Conservation (phyloP, 495 filamentous ascomycete genomes). For the Neurospora sp. region DNA sequence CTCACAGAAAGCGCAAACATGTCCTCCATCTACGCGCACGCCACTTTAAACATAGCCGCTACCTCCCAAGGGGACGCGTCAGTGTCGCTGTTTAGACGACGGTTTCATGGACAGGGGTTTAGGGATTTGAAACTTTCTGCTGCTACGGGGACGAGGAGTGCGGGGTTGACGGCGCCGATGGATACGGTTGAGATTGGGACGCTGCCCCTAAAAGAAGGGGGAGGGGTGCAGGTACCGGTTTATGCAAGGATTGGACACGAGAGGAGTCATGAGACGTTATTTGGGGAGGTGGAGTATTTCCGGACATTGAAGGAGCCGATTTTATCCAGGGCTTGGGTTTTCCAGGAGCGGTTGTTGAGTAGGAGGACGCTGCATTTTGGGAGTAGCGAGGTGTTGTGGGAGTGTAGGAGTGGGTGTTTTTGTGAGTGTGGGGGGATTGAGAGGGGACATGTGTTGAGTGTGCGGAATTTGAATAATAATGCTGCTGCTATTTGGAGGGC, state of each 20-base stretch:
- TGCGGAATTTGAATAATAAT: constrained; percentile 1
- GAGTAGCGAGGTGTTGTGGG: constrained; percentile 21
- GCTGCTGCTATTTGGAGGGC: background rate
- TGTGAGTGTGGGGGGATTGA: constrained; percentile 19
- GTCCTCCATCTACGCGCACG: background rate
- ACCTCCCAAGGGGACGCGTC: background rate
- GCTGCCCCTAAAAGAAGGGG: background rate
- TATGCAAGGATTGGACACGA: constrained; percentile 8
- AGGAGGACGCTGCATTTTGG: constrained; percentile 20
- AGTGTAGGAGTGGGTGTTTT: constrained; percentile 16
- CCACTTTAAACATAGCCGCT: background rate
- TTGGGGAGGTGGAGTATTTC: constrained; percentile 9
- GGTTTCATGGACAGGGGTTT: constrained; percentile 20
- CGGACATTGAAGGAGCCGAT: constrained; percentile 12
- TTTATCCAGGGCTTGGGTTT: constrained; percentile 20
- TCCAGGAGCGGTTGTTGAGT: constrained; percentile 25
- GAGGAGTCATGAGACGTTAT: constrained; percentile 9
- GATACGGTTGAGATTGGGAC: constrained; percentile 13
- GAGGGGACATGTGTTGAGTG: constrained; percentile 5
- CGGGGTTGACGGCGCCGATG: background rate
- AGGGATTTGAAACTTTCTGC: background rate
- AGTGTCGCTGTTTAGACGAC: constrained; percentile 5
- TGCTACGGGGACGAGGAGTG: background rate
- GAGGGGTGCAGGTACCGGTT: background rate
- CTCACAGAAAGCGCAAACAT: background rate